Conservation (phyloP, 2,329 filamentous ascomycete species). For the Bretziella fagacearum region DNA sequence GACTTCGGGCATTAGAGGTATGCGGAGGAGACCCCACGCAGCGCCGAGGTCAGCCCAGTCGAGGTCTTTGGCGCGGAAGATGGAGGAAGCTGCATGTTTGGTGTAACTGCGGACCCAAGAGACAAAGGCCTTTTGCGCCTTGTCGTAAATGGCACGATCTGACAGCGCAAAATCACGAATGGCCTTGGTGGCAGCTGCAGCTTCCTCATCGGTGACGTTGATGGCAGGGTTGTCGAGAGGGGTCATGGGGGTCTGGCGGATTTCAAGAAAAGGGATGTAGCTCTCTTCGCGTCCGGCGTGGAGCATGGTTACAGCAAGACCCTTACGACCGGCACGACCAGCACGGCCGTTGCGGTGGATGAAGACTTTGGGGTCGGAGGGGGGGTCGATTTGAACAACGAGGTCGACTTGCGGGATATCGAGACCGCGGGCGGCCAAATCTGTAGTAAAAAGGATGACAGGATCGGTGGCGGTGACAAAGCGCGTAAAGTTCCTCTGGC, state of each 20-base stretch:
- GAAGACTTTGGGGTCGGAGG: constrained; percentile 58
- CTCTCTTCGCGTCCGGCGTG: constrained; percentile 76
- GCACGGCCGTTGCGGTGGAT: constrained; percentile 85
- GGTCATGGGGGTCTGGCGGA: constrained; percentile 69
- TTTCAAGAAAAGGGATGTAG: constrained; percentile 71
- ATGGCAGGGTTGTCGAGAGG: constrained; percentile 42
- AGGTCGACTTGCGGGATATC: constrained; percentile 87
- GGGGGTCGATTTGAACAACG: constrained; percentile 52
- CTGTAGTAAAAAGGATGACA: constrained; percentile 75
- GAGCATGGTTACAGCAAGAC: constrained; percentile 71
- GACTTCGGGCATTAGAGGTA: constrained; percentile 89
- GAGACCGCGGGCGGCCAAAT: constrained; percentile 75
- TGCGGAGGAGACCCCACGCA: constrained; percentile 69
- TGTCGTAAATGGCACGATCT: constrained; percentile 54
- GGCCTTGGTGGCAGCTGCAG: constrained; percentile 34
- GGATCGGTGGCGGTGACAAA: constrained; percentile 62
- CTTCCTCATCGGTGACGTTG: constrained; percentile 43
- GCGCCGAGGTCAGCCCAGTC: constrained; percentile 70
- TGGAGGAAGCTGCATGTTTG: constrained; percentile 79
- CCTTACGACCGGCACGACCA: constrained; percentile 72
- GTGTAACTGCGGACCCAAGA: constrained; percentile 84
- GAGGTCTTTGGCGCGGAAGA: constrained; percentile 67
- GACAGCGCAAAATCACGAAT: constrained; percentile 42
- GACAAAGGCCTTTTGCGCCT: constrained; percentile 80
- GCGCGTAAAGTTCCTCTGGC: constrained; percentile 69